These are phyloP conservation scores for Nakazawaea wyomingensis DNA, from an alignment of 805 yeast genomes.

Conservation along the genomic window DNA sequence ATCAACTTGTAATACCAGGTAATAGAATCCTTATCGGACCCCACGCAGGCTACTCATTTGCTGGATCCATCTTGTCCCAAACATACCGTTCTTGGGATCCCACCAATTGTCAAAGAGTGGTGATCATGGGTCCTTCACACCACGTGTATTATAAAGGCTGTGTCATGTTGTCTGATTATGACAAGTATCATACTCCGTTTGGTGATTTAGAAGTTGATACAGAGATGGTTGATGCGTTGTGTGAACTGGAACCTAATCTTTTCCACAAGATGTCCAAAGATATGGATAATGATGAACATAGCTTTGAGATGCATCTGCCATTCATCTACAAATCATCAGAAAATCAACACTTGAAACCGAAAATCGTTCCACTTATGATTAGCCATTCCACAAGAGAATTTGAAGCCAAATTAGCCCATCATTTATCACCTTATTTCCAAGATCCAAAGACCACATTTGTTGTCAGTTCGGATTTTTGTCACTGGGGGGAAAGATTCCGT, in stretches of 20 bases:
- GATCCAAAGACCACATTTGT: constrained; percentile 63
- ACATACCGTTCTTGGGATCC: constrained; percentile 71
- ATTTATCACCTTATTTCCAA: constrained; percentile 47
- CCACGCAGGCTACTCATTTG: constrained; percentile 89
- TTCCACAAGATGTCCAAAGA: constrained; percentile 53
- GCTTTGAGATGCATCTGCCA: constrained; percentile 93
- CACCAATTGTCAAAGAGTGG: constrained; percentile 51
- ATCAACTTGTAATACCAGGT: constrained; percentile 24
- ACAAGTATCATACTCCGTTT: constrained; percentile 70
- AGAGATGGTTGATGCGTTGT: constrained; percentile 32
- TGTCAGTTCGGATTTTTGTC: constrained; percentile 89
- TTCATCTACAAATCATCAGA: constrained; percentile 49
- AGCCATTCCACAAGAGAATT: constrained; percentile 49
- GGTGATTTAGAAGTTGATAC: constrained; percentile 70
- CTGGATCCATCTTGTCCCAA: constrained; percentile 73
- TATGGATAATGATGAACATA: constrained; percentile 81
- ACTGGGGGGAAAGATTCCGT: constrained; percentile 76
- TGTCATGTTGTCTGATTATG: constrained; percentile 48
- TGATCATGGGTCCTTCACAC: constrained; percentile 90
- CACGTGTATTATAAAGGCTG: constrained; percentile 71
- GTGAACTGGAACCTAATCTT: constrained; percentile 27
- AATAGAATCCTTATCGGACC: constrained; percentile 57
- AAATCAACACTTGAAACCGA: constrained; percentile 23
- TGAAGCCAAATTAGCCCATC: constrained; percentile 39
- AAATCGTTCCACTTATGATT: constrained; percentile 75